Conservation (phyloP, 495 filamentous ascomycete genomes). For the Tetracladium marchalianum region DNA sequence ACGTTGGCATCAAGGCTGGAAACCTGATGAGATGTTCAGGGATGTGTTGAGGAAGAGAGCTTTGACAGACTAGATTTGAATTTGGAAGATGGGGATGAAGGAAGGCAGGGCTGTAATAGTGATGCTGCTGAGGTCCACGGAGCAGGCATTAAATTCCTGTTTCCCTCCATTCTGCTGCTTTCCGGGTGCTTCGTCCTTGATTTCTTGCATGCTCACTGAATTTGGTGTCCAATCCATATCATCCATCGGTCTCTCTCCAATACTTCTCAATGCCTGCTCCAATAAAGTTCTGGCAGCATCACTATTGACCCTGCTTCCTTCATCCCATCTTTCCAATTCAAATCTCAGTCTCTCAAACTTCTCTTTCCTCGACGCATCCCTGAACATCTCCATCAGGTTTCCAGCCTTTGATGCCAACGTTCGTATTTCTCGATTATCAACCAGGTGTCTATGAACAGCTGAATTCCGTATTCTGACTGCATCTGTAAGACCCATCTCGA, state of each 20-base stretch:
- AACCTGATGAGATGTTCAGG: conserved; percentile 19
- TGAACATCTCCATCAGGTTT: conserved; percentile 19
- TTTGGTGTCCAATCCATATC: conserved; percentile 23
- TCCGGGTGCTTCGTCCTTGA: not conserved
- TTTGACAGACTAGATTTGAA: conserved; percentile 10
- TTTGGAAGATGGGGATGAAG: conserved; percentile 11
- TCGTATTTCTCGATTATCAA: conserved; percentile 15
- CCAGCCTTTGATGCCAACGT: conserved; percentile 13
- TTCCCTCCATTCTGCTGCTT: not conserved
- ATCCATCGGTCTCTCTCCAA: conserved; percentile 16
- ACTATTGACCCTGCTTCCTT: not conserved
- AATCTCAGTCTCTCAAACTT: conserved; percentile 12
- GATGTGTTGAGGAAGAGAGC: conserved; percentile 12
- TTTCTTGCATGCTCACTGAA: conserved; percentile 12
- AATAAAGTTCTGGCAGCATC: conserved; percentile 6
- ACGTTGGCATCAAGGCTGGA: conserved; percentile 13
- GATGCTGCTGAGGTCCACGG: conserved; percentile 6
- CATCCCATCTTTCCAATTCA: conserved; percentile 15
- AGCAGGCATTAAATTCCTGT: conserved; percentile 1
- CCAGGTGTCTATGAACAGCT: conserved; percentile 17
- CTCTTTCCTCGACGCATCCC: conserved; percentile 7
- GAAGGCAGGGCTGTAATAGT: conserved; percentile 1
- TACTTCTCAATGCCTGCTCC: conserved; percentile 8
- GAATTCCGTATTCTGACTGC: conserved; percentile 15
- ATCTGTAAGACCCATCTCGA: conserved; percentile 12